Evolutionary conservation across 306 rosid genomes (phyloP).

Genomic region (Rosa chinensis): DNA sequence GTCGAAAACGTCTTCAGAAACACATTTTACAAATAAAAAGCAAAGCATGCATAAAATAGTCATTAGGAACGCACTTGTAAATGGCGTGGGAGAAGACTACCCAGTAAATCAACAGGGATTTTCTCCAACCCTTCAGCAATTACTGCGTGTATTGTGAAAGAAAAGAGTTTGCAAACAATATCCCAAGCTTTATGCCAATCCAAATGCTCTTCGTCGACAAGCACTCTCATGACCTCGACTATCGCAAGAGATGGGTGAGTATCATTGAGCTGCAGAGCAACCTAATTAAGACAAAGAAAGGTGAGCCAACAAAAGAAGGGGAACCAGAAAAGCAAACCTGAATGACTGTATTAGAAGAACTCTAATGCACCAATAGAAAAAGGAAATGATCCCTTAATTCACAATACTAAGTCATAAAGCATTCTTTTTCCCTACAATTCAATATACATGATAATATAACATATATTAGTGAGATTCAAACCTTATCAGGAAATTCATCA

Average conservation of each 20-base stretch:
- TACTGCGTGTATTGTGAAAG: constrained; percentile 68
- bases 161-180: constrained; percentile 55
- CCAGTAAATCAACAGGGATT: constrained; percentile 66
- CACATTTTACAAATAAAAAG: neutral
- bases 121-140: constrained; percentile 66
- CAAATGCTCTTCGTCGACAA: constrained; percentile 68
- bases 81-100: constrained; percentile 77
- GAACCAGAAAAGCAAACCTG: constrained; percentile 23
- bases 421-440: neutral
- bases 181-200: constrained; percentile 66
- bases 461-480: constrained; percentile 29
- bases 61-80: constrained; percentile 45
- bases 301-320: constrained; percentile 15
- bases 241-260: constrained; percentile 78
- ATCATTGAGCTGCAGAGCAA: constrained; percentile 72
- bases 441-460: neutral
- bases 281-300: constrained; percentile 39
- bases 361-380: neutral
- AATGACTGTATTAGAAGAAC: constrained; percentile 19
- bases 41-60: neutral
- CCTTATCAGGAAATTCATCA: constrained; percentile 68
- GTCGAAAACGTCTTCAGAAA: neutral
- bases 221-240: constrained; percentile 65
- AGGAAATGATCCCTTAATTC: neutral
- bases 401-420: neutral